These are phyloP conservation scores for Neofusicoccum cordaticola DNA, from an alignment of 2,329 filamentous ascomycete species.

Conservation along the genomic window DNA sequence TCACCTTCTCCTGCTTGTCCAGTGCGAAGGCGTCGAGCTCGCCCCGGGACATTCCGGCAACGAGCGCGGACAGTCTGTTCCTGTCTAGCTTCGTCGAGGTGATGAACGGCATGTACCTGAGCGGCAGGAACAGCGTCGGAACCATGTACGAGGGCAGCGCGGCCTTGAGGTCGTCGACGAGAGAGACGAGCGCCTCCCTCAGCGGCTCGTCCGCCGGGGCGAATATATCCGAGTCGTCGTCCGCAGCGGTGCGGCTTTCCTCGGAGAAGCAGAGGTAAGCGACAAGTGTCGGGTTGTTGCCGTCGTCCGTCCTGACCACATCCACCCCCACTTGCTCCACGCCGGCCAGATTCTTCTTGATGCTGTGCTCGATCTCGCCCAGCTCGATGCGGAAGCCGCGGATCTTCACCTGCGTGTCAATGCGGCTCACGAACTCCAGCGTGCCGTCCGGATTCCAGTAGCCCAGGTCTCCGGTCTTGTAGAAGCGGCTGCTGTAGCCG, in stretches of 20 bases:
- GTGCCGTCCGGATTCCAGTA: conserved; percentile 33
- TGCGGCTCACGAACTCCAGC: conserved; percentile 36
- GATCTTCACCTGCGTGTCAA: conserved; percentile 38
- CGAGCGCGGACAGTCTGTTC: conserved; percentile 2
- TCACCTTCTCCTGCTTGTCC: not conserved
- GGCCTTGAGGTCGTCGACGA: conserved; percentile 18
- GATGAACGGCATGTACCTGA: conserved; percentile 35
- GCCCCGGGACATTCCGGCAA: not conserved
- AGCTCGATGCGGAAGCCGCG: conserved; percentile 47
- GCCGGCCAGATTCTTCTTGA: conserved; percentile 22
- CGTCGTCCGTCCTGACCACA: not conserved
- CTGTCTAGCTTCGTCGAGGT: conserved; percentile 40
- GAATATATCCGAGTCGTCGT: not conserved
- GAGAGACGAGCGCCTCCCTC: not conserved
- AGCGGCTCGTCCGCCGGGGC: not conserved
- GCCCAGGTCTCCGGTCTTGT: conserved; percentile 34
- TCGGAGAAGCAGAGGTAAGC: not conserved
- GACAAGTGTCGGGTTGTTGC: not conserved
- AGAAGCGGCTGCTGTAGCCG: conserved; percentile 23
- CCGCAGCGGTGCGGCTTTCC: not conserved
- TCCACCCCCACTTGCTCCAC: not conserved
- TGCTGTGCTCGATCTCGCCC: conserved; percentile 46
- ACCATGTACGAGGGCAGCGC: conserved; percentile 39
- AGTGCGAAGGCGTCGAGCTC: not conserved
- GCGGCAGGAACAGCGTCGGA: conserved; percentile 38